These are phyloP conservation scores for Sugiyamaella smithiae DNA, from an alignment of 805 yeast genomes.

Conservation along the genomic window DNA sequence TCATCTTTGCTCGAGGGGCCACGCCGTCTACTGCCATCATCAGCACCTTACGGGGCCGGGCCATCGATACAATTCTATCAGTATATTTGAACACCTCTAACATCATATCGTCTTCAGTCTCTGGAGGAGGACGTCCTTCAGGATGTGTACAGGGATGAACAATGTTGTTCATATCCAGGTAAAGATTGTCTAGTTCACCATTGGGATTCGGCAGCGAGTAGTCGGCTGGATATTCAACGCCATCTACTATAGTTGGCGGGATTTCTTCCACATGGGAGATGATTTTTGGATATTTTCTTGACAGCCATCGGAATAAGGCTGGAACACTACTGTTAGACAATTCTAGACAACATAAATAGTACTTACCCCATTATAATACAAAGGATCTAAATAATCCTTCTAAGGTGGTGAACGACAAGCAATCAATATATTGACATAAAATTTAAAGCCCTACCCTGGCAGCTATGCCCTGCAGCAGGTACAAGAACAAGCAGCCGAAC, in stretches of 20 bases:
- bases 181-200: conserved; percentile 91
- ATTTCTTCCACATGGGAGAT: conserved; percentile 88
- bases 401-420: too few relatives aligned
- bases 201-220: conserved; percentile 83
- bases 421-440: too few relatives aligned
- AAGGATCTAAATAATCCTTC: too few relatives aligned
- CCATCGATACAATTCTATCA: conserved; percentile 87
- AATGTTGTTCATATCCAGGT: conserved; percentile 97
- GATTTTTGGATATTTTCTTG: conserved; percentile 89
- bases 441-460: too few relatives aligned
- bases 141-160: conserved; percentile 99
- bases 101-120: conserved; percentile 95
- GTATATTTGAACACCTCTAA: conserved; percentile 90
- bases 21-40: conserved; percentile 99
- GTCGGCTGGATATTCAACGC: conserved; percentile 59
- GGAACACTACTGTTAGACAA: conserved; percentile 68
- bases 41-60: conserved; percentile 87
- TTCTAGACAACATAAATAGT: not conserved
- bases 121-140: conserved; percentile 93
- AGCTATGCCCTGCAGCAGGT: too few relatives aligned
- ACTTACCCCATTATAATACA: conserved; percentile 5
- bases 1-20: conserved; percentile 98
- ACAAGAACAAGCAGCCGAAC: too few relatives aligned
- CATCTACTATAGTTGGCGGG: conserved; percentile 51
- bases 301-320: conserved; percentile 94